phyloP scores from a whole-genome alignment of 129 eudicot genomes.

The Arctium minus region DNA sequence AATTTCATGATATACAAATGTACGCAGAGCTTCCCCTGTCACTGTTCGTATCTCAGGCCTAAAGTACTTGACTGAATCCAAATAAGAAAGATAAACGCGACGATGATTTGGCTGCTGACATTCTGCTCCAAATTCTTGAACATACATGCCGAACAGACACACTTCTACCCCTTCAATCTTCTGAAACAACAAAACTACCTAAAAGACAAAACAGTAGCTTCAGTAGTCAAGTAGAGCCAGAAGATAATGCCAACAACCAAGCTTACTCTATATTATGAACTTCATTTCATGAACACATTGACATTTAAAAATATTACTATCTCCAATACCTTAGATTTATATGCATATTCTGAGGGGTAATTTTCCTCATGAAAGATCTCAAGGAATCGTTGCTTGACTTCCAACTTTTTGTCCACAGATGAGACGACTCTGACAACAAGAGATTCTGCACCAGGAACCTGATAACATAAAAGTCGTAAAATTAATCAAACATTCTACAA shows the following conservation, averaged over 20 bases:
- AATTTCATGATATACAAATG: conserved; percentile 98
- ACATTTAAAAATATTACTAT: conserved; percentile 4
- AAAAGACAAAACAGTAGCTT: conserved; percentile 19
- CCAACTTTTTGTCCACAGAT: conserved; percentile 95
- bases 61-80: conserved; percentile 96
- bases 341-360: conserved; percentile 78
- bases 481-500: neutral
- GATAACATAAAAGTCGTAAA: conserved; percentile 4
- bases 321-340: conserved; percentile 82
- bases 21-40: conserved; percentile 96
- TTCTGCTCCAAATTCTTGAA: conserved; percentile 97
- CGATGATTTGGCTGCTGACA: conserved; percentile 95
- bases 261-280: neutral
- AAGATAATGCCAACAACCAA: neutral
- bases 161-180: conserved; percentile 99
- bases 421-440: conserved; percentile 97
- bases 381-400: conserved; percentile 79
- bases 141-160: conserved; percentile 98
- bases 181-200: conserved; percentile 92
- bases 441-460: conserved; percentile 97
- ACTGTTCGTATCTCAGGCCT: conserved; percentile 88
- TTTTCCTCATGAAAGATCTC: conserved; percentile 90
- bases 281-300: neutral
- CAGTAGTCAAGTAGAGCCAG: neutral
- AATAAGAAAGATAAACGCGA: conserved; percentile 90